phyloP scores from a whole-genome alignment of 2,329 filamentous ascomycete genomes.

The Colletotrichum kahawae region DNA sequence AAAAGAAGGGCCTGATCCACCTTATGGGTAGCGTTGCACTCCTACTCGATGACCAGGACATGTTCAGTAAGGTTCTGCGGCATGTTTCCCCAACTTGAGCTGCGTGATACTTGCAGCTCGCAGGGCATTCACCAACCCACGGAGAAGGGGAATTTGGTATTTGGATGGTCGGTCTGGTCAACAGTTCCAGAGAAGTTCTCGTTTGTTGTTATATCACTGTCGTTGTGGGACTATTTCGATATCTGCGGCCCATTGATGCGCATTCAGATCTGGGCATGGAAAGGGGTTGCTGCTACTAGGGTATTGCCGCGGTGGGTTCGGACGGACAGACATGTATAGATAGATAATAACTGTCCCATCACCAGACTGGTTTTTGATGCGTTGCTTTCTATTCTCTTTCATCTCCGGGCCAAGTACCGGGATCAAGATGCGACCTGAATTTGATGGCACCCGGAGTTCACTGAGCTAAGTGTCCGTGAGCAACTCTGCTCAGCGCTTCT shows the following conservation, averaged over 20 bases:
- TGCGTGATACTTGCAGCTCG: background rate
- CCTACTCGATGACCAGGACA: background rate
- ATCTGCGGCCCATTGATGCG: background rate
- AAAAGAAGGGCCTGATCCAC: background rate
- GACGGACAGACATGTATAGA: background rate
- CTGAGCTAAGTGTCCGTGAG: background rate
- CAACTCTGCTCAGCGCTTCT: background rate
- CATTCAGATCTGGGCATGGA: background rate
- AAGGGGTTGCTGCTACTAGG: background rate
- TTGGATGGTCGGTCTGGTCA: background rate
- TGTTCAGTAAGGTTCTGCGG: background rate
- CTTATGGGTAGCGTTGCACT: background rate
- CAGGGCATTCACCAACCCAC: background rate
- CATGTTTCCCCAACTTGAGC: background rate
- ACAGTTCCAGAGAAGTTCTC: background rate
- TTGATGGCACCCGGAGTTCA: background rate
- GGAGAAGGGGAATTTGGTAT: background rate
- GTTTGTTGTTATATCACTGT: background rate
- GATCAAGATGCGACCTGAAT: background rate
- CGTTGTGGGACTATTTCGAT: background rate
- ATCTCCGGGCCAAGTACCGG: background rate
- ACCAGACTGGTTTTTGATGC: background rate
- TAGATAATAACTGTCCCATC: background rate
- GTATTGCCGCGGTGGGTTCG: background rate
- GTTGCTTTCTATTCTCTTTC: background rate